Evolutionary conservation across 1,139 yeast species (phyloP).

Genomic region (Candida dubliniensis): DNA sequence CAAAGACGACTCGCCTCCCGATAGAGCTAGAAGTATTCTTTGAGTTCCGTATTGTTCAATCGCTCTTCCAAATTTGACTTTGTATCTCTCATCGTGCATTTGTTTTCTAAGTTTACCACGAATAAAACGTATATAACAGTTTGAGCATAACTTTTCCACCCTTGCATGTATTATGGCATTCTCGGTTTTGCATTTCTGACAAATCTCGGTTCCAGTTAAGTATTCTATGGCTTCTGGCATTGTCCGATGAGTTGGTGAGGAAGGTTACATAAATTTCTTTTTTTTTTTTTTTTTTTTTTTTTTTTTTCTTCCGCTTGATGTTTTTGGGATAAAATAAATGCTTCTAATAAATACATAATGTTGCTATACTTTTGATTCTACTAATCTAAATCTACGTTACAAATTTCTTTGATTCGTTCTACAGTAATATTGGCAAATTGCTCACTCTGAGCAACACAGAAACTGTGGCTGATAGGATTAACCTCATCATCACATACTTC

Average conservation of each 20-base stretch:
- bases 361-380: background rate
- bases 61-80: conserved; percentile 56
- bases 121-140: conserved; percentile 72
- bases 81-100: conserved; percentile 68
- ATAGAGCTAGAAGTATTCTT: conserved; percentile 57
- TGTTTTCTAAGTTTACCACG: conserved; percentile 78
- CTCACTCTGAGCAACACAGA: conserved; percentile 55
- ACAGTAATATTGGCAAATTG: conserved; percentile 49
- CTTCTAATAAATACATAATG: background rate
- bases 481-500: conserved; percentile 28
- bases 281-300: conserved; percentile 2
- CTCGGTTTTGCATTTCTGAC: conserved; percentile 54
- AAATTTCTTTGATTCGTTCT: conserved; percentile 11
- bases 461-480: conserved; percentile 50
- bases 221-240: conserved; percentile 19
- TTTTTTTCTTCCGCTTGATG: background rate
- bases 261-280: conserved; percentile 3
- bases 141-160: conserved; percentile 67
- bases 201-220: conserved; percentile 18
- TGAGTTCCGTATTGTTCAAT: conserved; percentile 32
- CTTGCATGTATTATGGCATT: conserved; percentile 55
- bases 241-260: conserved; percentile 2
- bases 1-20: conserved; percentile 67
- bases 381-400: conserved; percentile 4
- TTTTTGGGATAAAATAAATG: background rate